These are phyloP conservation scores for Danielozyma ontarioensis DNA, from an alignment of 805 yeast genomes.

Conservation along the genomic window DNA sequence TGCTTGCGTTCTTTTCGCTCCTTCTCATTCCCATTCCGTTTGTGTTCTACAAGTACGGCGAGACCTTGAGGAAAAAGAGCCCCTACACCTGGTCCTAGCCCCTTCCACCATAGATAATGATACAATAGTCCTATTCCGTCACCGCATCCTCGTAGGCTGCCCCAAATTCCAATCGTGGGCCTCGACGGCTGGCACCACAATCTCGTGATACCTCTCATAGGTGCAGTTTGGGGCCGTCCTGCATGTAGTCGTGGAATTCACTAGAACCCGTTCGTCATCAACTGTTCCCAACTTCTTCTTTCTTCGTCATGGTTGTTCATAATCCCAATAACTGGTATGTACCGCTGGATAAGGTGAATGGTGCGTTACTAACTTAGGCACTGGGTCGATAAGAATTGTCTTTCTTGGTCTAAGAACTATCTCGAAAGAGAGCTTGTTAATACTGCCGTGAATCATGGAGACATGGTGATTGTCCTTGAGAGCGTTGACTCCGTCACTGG, in stretches of 20 bases:
- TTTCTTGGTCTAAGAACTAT: conserved; percentile 57
- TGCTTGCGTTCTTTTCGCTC: conserved; percentile 6
- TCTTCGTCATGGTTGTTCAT: conserved; percentile 51
- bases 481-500: conserved; percentile 47
- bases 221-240: too few relatives aligned
- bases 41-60: conserved; percentile 8
- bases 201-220: too few relatives aligned
- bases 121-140: too few relatives aligned
- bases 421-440: conserved; percentile 35
- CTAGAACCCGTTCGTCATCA: too few relatives aligned
- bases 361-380: conserved; percentile 39
- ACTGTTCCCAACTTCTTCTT: neutral
- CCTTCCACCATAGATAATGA: too few relatives aligned
- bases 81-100: conserved; percentile 21
- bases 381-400: conserved; percentile 67
- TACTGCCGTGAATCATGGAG: conserved; percentile 21
- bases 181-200: too few relatives aligned
- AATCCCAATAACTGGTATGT: conserved; percentile 67
- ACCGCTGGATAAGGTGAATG: neutral
- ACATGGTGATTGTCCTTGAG: conserved; percentile 18
- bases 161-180: too few relatives aligned
- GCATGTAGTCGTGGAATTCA: too few relatives aligned
- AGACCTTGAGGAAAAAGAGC: conserved; percentile 18
- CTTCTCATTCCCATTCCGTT: conserved; percentile 9
- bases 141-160: too few relatives aligned